Base-by-base conservation (phyloP, 2,329 filamentous ascomycete species). In the Xylariaceae sp. region DNA sequence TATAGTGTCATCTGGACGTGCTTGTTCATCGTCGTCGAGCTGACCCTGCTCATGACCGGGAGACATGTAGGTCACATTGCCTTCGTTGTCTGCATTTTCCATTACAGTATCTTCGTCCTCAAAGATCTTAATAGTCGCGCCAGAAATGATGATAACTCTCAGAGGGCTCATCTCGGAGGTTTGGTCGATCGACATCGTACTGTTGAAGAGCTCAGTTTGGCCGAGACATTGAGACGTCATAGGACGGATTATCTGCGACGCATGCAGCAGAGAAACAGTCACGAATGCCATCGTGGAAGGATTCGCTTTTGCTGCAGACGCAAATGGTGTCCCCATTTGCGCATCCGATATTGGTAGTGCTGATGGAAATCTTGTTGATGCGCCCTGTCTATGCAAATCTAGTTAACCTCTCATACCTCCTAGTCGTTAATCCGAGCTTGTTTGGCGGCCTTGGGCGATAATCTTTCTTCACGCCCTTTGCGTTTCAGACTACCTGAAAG, bases 1-100 rank as follows among this genome's bases (percentile, higher is more conserved):
- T 83, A 88, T 76, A 37, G 87, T 89, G 65, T 91, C 88, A 63
- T 92, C 88, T 1, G 82, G 83, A 39, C 82, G 82, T 37, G 80
- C 78, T n/a, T 74, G 63, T 28, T 79, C 73, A 53, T 72, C 45
- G 55, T 72, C 11, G 60, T 54, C 57, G 7, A 47, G 14, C 16
- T 53, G 39, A 19, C 40, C 59, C 7, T 62, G 55, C 26, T 49
- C 72, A 46, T 75, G 73, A 31, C 71, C 72, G 12, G 72, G 61
- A 29, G 68, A 58, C 53, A 66, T 65, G 19, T 62, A 60, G 4
- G 62, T 72, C 23, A 70, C 72, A 57, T 76, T 70, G 49, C 70
- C 59, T 17, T 65, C 64, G 7, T 66, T 56, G 3, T 65, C 60
- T n/a, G 9, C 68, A 33, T 78, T 68, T 14, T 73, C 70, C 45